Base-by-base conservation (phyloP, 2,329 filamentous ascomycete species). In the Pseudogymnoascus sp. region DNA sequence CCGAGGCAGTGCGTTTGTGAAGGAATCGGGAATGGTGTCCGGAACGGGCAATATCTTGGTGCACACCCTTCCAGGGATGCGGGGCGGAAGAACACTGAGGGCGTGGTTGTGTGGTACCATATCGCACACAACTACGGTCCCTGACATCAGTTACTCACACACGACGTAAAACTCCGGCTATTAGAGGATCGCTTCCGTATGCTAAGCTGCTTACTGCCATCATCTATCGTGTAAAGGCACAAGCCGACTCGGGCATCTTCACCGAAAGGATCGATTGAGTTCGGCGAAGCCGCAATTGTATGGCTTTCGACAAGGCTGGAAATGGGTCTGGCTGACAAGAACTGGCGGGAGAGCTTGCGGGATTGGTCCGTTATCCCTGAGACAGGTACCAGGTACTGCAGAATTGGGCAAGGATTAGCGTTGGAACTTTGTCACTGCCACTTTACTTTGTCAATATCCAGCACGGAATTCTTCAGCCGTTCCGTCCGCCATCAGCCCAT, bases 341-440 rank as follows among this genome's bases (percentile, higher is more conserved):
- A 11, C 5, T 4, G 26, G 29, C 23, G 50, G 50, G 26, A 33
- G 50, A 7, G n/a, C 50, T 56, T 56, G 26, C 26, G 29, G 50
- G 42, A 33, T 33, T 56, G 26, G 50, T 19, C 50, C 50, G 17
- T 56, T 56, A 9, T 33, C n/a, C 15, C n/a, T 19, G 2, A 33
- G 50, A 56, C 50, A 33, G 50, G 50, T 33, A 56, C 50, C 50
- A 56, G 29, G 50, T 56, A 56, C 50, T 33, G 50, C 10, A 56
- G 50, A 56, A 56, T 11, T 56, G 26, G 26, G 50, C 50, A 56
- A 26, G 26, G 50, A 33, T 56, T 56, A 33, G 26, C 29, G 26
- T 33, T 33, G 50, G 50, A n/a, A 5, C 3, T 26, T 56, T 13
- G 26, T 56, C 50, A 56, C 29, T 53, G 46, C 15, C 46, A 53